Evolutionary conservation across 441 rosid species (phyloP).

Genomic region (Macaranga tanarius): DNA sequence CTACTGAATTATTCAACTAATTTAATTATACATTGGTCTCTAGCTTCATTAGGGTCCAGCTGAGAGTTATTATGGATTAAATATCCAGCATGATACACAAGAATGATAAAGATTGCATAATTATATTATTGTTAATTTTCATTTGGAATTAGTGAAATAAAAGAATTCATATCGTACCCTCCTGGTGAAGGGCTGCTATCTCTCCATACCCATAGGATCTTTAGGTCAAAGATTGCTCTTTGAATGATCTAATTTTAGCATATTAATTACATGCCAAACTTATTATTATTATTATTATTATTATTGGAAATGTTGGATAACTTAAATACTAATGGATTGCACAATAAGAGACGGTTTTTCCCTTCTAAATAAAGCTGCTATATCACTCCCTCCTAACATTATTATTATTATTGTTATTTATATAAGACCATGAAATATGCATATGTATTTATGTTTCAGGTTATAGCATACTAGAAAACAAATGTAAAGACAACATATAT

Average conservation of each 20-base stretch:
- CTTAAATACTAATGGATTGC: too few relatives aligned
- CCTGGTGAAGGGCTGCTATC: slow-evolving; percentile 17
- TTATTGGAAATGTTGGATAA: too few relatives aligned
- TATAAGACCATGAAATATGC: slow-evolving; percentile 17
- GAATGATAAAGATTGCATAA: not conserved
- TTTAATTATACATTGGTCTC: not conserved
- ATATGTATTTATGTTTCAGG: too few relatives aligned
- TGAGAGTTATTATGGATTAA: not conserved
- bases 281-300: too few relatives aligned
- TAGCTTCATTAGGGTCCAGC: not conserved
- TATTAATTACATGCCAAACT: slow-evolving; percentile 23
- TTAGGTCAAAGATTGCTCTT: slow-evolving; percentile 57
- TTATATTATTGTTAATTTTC: not conserved
- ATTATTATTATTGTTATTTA: too few relatives aligned
- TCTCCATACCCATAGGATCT: slow-evolving; percentile 42
- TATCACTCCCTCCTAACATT: too few relatives aligned
- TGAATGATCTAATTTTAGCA: slow-evolving; percentile 25
- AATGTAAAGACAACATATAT: not conserved
- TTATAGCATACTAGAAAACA: not conserved
- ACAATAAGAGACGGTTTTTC: too few relatives aligned
- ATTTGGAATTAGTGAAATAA: not conserved
- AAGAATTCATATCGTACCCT: not conserved
- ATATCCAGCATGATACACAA: slow-evolving; percentile 20
- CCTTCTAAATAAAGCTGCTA: too few relatives aligned
- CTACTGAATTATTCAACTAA: not conserved